A percentile compares a stretch with the other conserved stretches of the same genome.
phyloP scores from a whole-genome alignment of 2,329 filamentous ascomycete genomes.

The Metarhizium humberi region DNA sequence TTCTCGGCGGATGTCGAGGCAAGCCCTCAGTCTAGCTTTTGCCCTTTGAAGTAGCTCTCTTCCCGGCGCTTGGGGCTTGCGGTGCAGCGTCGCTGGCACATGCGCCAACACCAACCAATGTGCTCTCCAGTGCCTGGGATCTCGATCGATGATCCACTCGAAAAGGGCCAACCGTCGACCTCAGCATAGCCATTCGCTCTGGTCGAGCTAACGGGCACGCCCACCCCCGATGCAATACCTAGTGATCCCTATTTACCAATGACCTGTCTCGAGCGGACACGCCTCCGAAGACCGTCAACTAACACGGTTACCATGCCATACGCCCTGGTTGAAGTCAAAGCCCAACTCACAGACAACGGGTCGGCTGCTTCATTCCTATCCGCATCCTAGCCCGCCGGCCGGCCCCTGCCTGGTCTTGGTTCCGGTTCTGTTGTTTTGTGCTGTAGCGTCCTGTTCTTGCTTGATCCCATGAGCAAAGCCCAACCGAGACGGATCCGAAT shows the following conservation, averaged over 20 bases:
- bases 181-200: no score
- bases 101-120: not conserved
- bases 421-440: not conserved
- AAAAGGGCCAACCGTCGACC: no score
- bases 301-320: not conserved
- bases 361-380: not conserved
- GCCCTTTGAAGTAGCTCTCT: not conserved
- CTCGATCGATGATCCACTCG: constrained; percentile 2
- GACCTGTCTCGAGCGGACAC: not conserved
- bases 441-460: not conserved
- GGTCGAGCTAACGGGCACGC: no score
- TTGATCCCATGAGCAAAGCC: constrained; percentile 1
- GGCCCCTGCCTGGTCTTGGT: not conserved
- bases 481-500: not conserved
- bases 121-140: not conserved
- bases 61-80: not conserved
- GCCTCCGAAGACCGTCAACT: not conserved
- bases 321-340: not conserved
- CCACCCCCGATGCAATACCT: no score
- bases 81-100: not conserved
- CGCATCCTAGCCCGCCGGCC: not conserved
- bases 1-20: no score
- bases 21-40: not conserved
- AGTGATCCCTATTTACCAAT: not conserved
- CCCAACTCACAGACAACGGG: not conserved